phyloP scores from a whole-genome alignment of 179 eudicot genomes.

The Silene noctiflora region DNA sequence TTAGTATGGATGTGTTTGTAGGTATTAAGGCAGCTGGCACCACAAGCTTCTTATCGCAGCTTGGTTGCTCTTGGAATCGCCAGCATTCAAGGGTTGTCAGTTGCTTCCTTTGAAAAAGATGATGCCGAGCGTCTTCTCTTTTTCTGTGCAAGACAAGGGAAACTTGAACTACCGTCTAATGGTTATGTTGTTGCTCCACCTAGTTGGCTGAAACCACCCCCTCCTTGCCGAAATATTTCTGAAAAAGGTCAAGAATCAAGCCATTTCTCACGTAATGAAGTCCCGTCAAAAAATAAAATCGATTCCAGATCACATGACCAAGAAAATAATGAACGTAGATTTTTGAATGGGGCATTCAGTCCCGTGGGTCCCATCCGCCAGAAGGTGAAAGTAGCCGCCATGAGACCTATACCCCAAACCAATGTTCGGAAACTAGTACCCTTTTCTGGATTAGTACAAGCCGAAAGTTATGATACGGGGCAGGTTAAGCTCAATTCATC shows the following conservation, averaged over 20 bases:
- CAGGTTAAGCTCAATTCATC: constrained; percentile 52
- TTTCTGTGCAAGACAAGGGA: constrained; percentile 47
- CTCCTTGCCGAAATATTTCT: constrained; percentile 61
- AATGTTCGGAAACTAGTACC: constrained; percentile 69
- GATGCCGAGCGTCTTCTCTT: constrained; percentile 84
- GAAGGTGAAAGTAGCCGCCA: constrained; percentile 61
- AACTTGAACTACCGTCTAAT: constrained; percentile 28
- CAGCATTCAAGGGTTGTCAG: constrained; percentile 83
- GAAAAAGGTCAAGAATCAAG: constrained; percentile 39
- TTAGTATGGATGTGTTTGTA: constrained; percentile 27
- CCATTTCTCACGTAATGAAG: constrained; percentile 30
- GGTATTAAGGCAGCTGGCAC: constrained; percentile 97
- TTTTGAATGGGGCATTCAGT: constrained; percentile 37
- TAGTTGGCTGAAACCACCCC: constrained; percentile 79
- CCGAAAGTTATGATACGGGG: constrained; percentile 52
- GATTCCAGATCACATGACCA: constrained; percentile 27
- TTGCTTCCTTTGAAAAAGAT: constrained; percentile 78
- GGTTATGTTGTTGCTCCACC: constrained; percentile 42
- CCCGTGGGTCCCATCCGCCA: constrained; percentile 39
- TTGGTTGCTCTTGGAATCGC: constrained; percentile 88
- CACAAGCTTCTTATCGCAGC: constrained; percentile 76
- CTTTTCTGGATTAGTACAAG: constrained; percentile 50
- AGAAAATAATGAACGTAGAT: constrained; percentile 33
- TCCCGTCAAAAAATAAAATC: constrained; percentile 22
- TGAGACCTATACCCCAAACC: constrained; percentile 85